Conservation (phyloP, 108 stramenopile species). For the Poteriospumella lacustris region DNA sequence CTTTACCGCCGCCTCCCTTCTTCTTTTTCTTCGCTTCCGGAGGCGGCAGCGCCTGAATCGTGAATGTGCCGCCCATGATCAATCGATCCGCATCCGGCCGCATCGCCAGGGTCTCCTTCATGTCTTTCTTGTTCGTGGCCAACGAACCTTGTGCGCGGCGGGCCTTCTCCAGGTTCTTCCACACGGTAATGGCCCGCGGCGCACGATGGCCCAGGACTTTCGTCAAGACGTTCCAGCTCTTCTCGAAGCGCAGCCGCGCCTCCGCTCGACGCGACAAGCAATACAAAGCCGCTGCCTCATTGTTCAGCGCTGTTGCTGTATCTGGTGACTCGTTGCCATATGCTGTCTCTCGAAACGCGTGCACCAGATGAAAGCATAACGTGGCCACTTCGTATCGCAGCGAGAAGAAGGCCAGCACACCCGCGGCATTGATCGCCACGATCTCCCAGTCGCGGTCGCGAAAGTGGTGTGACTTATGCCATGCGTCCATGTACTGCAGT, state of each 20-base stretch:
- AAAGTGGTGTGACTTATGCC: not conserved
- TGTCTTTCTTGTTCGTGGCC: not conserved
- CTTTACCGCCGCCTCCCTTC: not conserved
- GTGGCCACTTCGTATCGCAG: constrained; percentile 17
- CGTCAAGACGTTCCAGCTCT: not conserved
- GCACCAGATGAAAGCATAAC: constrained; percentile 8
- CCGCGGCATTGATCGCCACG: not conserved
- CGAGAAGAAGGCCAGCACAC: constrained; percentile 12
- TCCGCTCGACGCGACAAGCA: not conserved
- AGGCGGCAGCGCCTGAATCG: constrained; percentile 15
- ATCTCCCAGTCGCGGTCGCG: constrained; percentile 16
- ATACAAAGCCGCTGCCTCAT: constrained; percentile 4
- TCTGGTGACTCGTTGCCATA: not conserved
- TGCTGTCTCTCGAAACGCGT: not conserved
- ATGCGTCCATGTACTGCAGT: constrained; percentile 16
- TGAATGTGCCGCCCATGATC: constrained; percentile 6
- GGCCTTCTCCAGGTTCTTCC: constrained; percentile 24
- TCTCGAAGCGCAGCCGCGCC: constrained; percentile 1
- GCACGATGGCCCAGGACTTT: not conserved
- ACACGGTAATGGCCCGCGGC: not conserved
- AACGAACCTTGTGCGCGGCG: not conserved
- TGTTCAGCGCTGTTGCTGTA: constrained; percentile 25
- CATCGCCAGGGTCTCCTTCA: not conserved
- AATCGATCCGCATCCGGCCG: constrained; percentile 3
- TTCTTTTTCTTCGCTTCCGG: not conserved